Evolutionary conservation across 163 green algal species (phyloP).

Genomic region (Volvox carteri): DNA sequence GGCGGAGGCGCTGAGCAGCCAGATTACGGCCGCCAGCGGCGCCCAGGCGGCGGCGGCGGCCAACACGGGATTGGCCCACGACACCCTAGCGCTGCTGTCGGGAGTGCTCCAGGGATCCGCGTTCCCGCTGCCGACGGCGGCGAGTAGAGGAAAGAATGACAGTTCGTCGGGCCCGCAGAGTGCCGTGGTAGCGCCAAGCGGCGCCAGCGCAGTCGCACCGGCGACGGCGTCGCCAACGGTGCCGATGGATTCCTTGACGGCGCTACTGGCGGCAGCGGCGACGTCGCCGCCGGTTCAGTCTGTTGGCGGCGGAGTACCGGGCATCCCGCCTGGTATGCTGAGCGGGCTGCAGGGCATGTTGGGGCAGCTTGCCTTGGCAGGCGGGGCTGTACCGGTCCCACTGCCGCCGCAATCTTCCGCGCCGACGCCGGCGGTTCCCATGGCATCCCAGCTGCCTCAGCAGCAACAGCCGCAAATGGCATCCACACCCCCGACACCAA

Average conservation of each 20-base stretch:
- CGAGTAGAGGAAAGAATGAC: background rate
- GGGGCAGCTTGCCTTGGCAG: constrained; percentile 6
- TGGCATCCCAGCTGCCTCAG: constrained; percentile 1
- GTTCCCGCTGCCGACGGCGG: background rate
- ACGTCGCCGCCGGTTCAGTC: background rate
- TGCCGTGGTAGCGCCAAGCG: background rate
- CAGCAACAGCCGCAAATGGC: background rate
- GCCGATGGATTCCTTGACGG: constrained; percentile 32
- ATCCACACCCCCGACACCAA: constrained; percentile 1
- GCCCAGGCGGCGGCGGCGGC: background rate
- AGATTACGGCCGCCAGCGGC: background rate
- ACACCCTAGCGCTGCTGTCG: constrained; percentile 4
- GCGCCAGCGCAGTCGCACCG: background rate
- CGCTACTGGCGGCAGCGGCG: constrained; percentile 35
- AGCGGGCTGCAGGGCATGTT: constrained; percentile 39
- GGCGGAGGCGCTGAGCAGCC: background rate
- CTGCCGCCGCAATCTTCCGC: background rate
- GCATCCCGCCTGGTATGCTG: constrained; percentile 9
- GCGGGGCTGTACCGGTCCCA: background rate
- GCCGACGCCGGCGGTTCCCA: background rate
- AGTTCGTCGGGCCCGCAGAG: background rate
- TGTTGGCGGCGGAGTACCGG: background rate
- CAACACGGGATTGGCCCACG: background rate
- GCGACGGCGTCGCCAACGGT: background rate
- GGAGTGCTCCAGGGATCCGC: constrained; percentile 33